Conservation (phyloP, 2,329 filamentous ascomycete species). For the Dothiorella sarmentorum region DNA sequence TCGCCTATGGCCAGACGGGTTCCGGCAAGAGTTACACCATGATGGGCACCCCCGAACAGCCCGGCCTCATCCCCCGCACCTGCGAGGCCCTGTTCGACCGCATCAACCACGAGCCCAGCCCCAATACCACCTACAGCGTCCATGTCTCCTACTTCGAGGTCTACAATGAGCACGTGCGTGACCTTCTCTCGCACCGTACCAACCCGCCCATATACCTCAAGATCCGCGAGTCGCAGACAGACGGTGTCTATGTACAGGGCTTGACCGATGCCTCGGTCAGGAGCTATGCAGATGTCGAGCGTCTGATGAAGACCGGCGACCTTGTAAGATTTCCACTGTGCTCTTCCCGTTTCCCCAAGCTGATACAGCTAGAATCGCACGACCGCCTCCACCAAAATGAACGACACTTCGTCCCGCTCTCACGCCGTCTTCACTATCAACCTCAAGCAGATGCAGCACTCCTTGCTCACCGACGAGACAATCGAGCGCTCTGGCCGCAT, state of each 20-base stretch:
- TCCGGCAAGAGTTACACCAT: slow-evolving; percentile 98
- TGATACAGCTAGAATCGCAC: slow-evolving; percentile 62
- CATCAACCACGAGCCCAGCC: slow-evolving; percentile 78
- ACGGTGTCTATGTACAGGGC: slow-evolving; percentile 96
- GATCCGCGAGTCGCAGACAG: slow-evolving; percentile 90
- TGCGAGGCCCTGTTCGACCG: slow-evolving; percentile 95
- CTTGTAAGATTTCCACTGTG: slow-evolving; percentile 35
- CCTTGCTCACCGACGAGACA: slow-evolving; percentile 94
- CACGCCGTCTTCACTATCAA: slow-evolving; percentile 98
- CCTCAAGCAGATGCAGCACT: slow-evolving; percentile 96
- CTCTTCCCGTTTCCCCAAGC: not conserved
- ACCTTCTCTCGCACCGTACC: slow-evolving; percentile 77
- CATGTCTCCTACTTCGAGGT: slow-evolving; percentile 98
- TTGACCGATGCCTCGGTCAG: slow-evolving; percentile 89
- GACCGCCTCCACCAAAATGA: slow-evolving; percentile 95
- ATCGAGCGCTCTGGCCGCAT: slow-evolving; percentile 93
- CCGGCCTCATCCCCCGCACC: slow-evolving; percentile 88
- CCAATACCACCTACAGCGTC: slow-evolving; percentile 94
- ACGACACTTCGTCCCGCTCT: slow-evolving; percentile 93
- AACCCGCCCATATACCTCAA: slow-evolving; percentile 89
- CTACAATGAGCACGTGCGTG: slow-evolving; percentile 98
- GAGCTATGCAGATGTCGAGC: slow-evolving; percentile 80
- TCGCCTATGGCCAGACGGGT: slow-evolving; percentile 96
- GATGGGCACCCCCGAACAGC: slow-evolving; percentile 85
- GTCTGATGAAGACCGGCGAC: slow-evolving; percentile 88